Base-by-base conservation (phyloP, 2,329 filamentous ascomycete genomes). In the Endoconidiophora polonica region DNA sequence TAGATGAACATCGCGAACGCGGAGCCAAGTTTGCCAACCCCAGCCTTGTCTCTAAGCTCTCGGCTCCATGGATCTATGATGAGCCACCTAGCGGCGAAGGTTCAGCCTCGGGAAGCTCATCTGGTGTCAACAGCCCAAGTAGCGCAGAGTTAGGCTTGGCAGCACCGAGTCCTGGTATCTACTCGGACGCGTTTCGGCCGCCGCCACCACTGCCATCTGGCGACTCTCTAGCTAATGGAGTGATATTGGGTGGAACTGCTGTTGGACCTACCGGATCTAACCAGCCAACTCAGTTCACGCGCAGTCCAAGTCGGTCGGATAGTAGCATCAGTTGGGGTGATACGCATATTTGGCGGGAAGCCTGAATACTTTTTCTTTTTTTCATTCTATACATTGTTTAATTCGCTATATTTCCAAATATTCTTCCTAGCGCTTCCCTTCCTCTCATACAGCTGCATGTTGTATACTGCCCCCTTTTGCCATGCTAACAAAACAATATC, bases 1-100 rank as follows among this genome's bases (percentile, higher is more conserved):
- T 87, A 24, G 83, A 90, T 56, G 83, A 88, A 62, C 72, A 76
- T 52, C 72, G 75, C 53, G 83, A 90, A 59, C 76, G 74, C 58
- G 83, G 80, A 0, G 60, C 79, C 61, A 69, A 68, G 44, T 93
- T 87, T 63, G 68, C 87, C 45, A 91, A 90, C 57, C 86, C 86
- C 2, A 90, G 77, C 60, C 66, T 93, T 9, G 68, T 80, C 3
- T 66, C 69, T 29, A 79, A 80, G 70, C 67, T 87, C n/a, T 71
- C 79, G 57, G 76, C 78, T 56, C 73, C 81, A 0, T 86, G 83
- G 83, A 76, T 86, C 48, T 76, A 77, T 57, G 61, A 68, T 46
- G 23, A 55, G 57, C 14, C 37, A 41, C 7, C 44, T 6, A 46
- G 29, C 20, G 44, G 44, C 6, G 33, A 46, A 24, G 44, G 29